Evolutionary conservation across 2,329 filamentous ascomycete genomes (phyloP), one percentile per base, ranked within the genome.

Genomic region (Triangularia setosa): DNA sequence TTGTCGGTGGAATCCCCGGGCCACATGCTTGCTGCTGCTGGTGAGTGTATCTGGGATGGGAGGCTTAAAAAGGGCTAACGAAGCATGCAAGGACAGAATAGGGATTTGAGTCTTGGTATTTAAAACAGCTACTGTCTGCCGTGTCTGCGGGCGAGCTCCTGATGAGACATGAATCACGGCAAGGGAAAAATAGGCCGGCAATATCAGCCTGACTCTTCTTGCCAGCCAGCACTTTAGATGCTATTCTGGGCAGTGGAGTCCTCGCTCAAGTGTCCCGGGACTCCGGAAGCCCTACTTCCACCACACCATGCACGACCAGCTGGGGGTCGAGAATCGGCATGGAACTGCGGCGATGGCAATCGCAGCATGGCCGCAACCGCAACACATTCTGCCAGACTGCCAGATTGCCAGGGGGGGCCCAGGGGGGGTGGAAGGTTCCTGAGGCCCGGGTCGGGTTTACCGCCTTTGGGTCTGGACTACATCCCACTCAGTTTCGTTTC

Each of bases 231-330:
- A 55, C 12, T n/a, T 25, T 16, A n/a, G 52, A 27, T 55, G 24
- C 52, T 55, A 55, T 55, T 55, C 52, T 55, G 25, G 52, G 52
- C 40, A 33, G 58, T 60, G 40, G 58, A 60, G 58, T 27, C 58
- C 40, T 18, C 12, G 58, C n/a, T 48, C 58, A 30, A 25, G 58
- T 28, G 48, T 60, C 44, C 58, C 58, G 58, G 58, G 4, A 28
- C 33, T 48, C 35, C 33, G 35, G 58, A 27, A 52, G 40, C 58
- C 48, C 58, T 44, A 60, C 35, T 52, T 52, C 40, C 40, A 60
- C 58, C 8, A 30, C n/a, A 44, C 35, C 58, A 52, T 60, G 58
- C 58, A 44, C 35, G 40, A 21, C 40, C 40, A 7, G 35, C 35
- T 60, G 33, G 23, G 24, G 40, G 58, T 60, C 44, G 35, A 60